Evolutionary conservation across 192 early-diverging fungal species (phyloP), one percentile per base, ranked within the genome.

Genomic region (Endogone sp.): DNA sequence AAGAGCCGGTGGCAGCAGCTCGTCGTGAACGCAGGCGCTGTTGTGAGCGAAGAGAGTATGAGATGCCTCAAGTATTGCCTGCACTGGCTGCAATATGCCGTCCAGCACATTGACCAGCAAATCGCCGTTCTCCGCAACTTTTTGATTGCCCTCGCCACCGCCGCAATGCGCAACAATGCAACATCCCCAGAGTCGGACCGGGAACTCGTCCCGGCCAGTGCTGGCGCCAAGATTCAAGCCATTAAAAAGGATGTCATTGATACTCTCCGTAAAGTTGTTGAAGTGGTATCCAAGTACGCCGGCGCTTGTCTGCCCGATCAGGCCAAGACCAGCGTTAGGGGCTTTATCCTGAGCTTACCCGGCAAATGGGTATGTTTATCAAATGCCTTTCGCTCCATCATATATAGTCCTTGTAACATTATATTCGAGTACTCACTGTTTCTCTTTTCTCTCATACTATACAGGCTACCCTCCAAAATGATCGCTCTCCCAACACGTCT

Each of bases 31-130:
- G 85, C 86, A 3, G 85, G 85, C 9, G 84, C 93, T 67, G 89
- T 92, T 10, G 87, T 94, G 29, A 92, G 90, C 66, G 94, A 95
- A 67, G 94, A 98, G 74, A 90, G 91, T 70, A 87, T 96, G 84
- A 84, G 88, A 68, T 91, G 88, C 67, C 75, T 98, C 55, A 85
- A 89, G 57, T 98, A 96, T 76, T 98, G 96, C 78, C 79, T 95
- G 24, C 83, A 90, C 69, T 95, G 92, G 92, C 75, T 97, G 2
- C 83, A 88, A 81, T 95, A 95, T 66, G 94, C 95, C 1, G 88
- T 89, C 2, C 84, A 88, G 37, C 86, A 91, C 62, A 85, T 93
- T 16, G 83, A 82, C 8, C 83, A 84, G 54, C 91, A 93, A 37
- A 91, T 93, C 54, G 71, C 71, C 8, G 68, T 85, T 10, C 78